Conservation (phyloP, 73 alveolate genomes). For the Stentor roeselii region DNA sequence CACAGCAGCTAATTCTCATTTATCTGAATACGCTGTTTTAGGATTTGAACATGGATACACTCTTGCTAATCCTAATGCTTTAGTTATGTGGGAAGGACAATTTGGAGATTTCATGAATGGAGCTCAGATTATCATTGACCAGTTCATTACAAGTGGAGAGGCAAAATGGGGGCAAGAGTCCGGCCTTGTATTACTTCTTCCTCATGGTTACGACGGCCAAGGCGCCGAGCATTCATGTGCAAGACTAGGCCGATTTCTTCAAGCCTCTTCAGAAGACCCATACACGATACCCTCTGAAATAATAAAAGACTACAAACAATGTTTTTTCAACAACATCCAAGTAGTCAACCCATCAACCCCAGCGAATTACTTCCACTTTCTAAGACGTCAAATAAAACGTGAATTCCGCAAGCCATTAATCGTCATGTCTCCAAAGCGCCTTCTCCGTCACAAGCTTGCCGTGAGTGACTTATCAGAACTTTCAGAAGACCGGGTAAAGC, state of each 20-base stretch:
- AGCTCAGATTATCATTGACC: conserved; percentile 82
- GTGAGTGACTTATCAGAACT: conserved; percentile 49
- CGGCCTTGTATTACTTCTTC: conserved; percentile 80
- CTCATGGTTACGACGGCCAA: conserved; percentile 96
- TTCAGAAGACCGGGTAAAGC: conserved; percentile 52
- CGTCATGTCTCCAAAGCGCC: conserved; percentile 71
- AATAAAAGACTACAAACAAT: neutral
- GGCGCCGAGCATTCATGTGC: conserved; percentile 97
- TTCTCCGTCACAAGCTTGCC: conserved; percentile 61
- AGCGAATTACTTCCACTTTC: conserved; percentile 90
- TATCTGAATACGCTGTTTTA: conserved; percentile 66
- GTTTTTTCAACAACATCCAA: conserved; percentile 35
- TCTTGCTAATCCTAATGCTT: conserved; percentile 71
- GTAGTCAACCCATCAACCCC: conserved; percentile 86
- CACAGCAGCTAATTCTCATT: conserved; percentile 57
- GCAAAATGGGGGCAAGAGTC: conserved; percentile 87
- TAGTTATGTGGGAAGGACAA: conserved; percentile 92
- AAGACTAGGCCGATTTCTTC: conserved; percentile 88
- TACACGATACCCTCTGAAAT: conserved; percentile 40
- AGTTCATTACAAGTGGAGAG: conserved; percentile 82
- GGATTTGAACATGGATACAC: conserved; percentile 72
- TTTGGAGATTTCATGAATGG: conserved; percentile 76
- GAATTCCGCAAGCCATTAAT: conserved; percentile 89
- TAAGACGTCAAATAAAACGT: conserved; percentile 89
- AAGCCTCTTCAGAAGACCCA: conserved; percentile 66